Base-by-base conservation (phyloP, 2,329 filamentous ascomycete species). In the Epichloe sylvatica region DNA sequence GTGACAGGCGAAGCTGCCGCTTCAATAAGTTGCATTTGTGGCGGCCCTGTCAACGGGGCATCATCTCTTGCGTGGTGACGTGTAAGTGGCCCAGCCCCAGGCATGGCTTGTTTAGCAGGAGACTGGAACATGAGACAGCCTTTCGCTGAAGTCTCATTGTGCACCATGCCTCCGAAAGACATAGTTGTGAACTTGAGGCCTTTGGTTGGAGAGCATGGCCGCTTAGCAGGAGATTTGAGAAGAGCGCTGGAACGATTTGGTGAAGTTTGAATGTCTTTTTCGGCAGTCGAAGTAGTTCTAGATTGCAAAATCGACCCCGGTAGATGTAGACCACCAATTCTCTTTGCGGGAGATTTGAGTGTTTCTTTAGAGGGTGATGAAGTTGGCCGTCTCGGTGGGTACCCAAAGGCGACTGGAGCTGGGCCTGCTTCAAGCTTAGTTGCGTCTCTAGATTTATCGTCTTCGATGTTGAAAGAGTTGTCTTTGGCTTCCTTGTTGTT, bases 301-400 rank as follows among this genome's bases (percentile, higher is more conserved):
- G 58, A 49, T 46, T 64, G 67, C 51, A 66, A 50, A 45, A 60
- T 55, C n/a, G 67, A 64, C 6, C 60, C 62, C 11, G 63, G 64
- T 6, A 67, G 54, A 13, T 59, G 51, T 42, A 63, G 49, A 19
- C 57, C 50, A 12, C 60, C 61, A 30, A 66, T 64, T 34, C 63
- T 62, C 58, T 76, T 78, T 1, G 78, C 74, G 0, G 78, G 77
- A 2, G 75, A 76, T 53, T 70, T 77, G 60, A 81, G 65, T 0
- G 70, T 64, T 23, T 79, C 77, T 56, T 75, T 80, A 55, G 66
- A 69, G 0, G 78, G 73, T 1, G 76, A 75, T 5, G 70, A 57
- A 2, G 75, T 70, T 8, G 70, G 68, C 30, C 77, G 70, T 49
- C 76, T 73, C n/a, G 77, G 74, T 2, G 80, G 78, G 42, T 77